These are phyloP conservation scores for Haplographium delicatum DNA, from an alignment of 495 filamentous ascomycete species.

Conservation along the genomic window DNA sequence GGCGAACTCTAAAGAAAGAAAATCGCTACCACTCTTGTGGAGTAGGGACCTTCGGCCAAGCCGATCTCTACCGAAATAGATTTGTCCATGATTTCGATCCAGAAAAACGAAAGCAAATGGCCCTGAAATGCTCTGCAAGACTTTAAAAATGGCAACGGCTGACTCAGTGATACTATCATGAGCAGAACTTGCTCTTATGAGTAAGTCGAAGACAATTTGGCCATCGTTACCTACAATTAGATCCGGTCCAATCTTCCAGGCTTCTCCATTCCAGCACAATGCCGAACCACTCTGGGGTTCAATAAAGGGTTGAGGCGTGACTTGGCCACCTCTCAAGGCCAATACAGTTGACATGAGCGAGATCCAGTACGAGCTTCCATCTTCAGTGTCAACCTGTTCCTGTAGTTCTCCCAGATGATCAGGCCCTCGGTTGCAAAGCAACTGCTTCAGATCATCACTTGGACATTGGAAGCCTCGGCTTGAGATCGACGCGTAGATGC, in stretches of 20 bases:
- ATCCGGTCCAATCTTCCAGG: slow-evolving; percentile 65
- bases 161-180: slow-evolving; percentile 16
- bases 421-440: slow-evolving; percentile 38
- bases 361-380: slow-evolving; percentile 37
- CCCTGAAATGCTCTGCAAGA: slow-evolving; percentile 63
- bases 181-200: slow-evolving; percentile 44
- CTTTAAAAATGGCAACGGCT: slow-evolving; percentile 39
- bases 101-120: slow-evolving; percentile 92
- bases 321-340: slow-evolving; percentile 67
- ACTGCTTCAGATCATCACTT: slow-evolving; percentile 13
- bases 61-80: slow-evolving; percentile 82
- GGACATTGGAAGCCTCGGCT: slow-evolving; percentile 9
- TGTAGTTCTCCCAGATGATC: slow-evolving; percentile 43
- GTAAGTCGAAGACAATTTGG: slow-evolving; percentile 57
- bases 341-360: slow-evolving; percentile 81
- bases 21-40: slow-evolving; percentile 35
- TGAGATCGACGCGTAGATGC: slow-evolving; percentile 24
- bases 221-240: slow-evolving; percentile 70
- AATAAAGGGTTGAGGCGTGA: slow-evolving; percentile 69
- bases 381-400: slow-evolving; percentile 22
- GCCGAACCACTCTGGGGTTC: slow-evolving; percentile 57
- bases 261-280: slow-evolving; percentile 99
- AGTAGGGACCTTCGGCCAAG: slow-evolving; percentile 83
- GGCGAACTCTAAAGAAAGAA: slow-evolving; percentile 56
- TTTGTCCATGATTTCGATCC: slow-evolving; percentile 49